phyloP scores from a whole-genome alignment of 176 grass and related monocot species.

The Aegilops speltoides region DNA sequence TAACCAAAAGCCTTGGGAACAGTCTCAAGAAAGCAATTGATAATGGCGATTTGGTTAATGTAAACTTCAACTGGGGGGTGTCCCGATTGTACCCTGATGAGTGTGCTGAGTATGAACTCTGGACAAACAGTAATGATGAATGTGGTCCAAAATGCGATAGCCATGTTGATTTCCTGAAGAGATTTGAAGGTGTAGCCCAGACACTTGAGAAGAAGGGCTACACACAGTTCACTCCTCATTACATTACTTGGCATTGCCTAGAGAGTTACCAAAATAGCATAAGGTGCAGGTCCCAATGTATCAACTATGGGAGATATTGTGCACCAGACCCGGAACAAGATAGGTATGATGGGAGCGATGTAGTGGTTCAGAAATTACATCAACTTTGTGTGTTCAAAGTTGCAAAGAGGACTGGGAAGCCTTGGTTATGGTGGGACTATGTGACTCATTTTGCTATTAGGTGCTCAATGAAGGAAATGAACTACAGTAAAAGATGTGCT shows the following conservation, averaged over 20 bases:
- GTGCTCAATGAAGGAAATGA: slow-evolving; percentile 87
- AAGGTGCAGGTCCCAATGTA: slow-evolving; percentile 59
- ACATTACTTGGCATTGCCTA: slow-evolving; percentile 7
- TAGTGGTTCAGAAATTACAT: slow-evolving; percentile 76
- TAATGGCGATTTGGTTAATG: slow-evolving; percentile 75
- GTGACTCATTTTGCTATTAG: slow-evolving; percentile 72
- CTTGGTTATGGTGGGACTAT: slow-evolving; percentile 96
- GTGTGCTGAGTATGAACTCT: slow-evolving; percentile 77
- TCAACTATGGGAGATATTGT: slow-evolving; percentile 78
- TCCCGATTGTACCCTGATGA: slow-evolving; percentile 79
- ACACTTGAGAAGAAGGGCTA: too few species aligned
- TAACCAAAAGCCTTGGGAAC: slow-evolving; percentile 67
- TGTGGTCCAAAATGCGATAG: slow-evolving; percentile 66
- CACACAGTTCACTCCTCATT: too few species aligned
- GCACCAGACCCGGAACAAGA: slow-evolving; percentile 72
- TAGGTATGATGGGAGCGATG: slow-evolving; percentile 86
- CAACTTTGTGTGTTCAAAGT: slow-evolving; percentile 70
- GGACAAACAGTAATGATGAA: slow-evolving; percentile 87
- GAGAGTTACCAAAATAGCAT: not conserved
- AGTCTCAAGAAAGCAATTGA: slow-evolving; percentile 57
- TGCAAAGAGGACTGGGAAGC: slow-evolving; percentile 63
- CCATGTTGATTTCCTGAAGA: too few species aligned
- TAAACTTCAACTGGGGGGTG: slow-evolving; percentile 90
- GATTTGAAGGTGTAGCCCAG: too few species aligned
- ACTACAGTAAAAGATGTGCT: slow-evolving; percentile 72